Conservation (phyloP, 164 flowering plant species). For the Sextonia rubra region DNA sequence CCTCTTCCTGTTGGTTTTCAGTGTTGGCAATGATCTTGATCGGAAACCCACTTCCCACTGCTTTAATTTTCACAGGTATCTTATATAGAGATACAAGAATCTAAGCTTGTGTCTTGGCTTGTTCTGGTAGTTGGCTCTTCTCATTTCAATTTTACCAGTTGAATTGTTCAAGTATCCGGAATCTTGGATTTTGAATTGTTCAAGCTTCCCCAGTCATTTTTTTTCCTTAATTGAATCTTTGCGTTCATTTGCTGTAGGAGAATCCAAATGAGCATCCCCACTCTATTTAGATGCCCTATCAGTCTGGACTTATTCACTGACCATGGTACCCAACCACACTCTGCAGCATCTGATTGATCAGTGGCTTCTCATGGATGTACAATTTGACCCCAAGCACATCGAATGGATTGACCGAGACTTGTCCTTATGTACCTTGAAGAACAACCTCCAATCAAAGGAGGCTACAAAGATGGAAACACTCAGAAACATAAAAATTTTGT, state of each 20-base stretch:
- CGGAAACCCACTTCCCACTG: neutral
- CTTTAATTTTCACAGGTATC: neutral
- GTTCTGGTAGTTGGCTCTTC: neutral
- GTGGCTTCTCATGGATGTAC: conserved; percentile 36
- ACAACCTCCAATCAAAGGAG: conserved; percentile 22
- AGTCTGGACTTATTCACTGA: conserved; percentile 66
- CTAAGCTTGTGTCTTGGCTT: neutral
- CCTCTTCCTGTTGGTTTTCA: neutral
- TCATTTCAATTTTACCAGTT: conserved; percentile 4
- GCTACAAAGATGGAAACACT: conserved; percentile 30
- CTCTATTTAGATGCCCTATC: conserved; percentile 66
- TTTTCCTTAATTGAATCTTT: too few relatives aligned
- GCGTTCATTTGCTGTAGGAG: too few relatives aligned
- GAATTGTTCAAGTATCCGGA: neutral
- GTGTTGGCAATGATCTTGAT: neutral
- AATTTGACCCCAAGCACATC: conserved; percentile 17
- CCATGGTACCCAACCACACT: conserved; percentile 68
- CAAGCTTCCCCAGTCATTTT: too few relatives aligned
- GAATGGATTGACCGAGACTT: conserved; percentile 14
- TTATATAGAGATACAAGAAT: neutral
- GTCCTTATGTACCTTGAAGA: conserved; percentile 27
- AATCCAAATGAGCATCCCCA: conserved; percentile 42
- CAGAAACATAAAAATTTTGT: conserved; percentile 23
- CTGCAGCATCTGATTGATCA: conserved; percentile 59
- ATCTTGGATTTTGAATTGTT: neutral